Conservation (phyloP, 495 filamentous ascomycete species). For the Xylaria nigripes region DNA sequence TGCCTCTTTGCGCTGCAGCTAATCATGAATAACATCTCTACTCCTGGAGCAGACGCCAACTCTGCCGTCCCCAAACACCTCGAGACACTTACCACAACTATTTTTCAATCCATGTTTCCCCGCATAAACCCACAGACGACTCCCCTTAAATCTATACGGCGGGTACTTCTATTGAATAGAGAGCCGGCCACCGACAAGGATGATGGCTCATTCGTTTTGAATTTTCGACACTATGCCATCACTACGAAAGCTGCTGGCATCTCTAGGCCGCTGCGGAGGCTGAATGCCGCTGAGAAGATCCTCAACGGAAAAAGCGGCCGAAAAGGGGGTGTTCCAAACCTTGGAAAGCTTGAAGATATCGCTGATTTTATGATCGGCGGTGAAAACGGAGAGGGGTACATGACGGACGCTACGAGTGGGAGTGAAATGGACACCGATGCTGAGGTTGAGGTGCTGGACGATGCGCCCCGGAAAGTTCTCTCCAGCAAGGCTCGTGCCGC, state of each 20-base stretch:
- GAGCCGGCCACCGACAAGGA: slow-evolving; percentile 48
- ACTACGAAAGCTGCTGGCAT: slow-evolving; percentile 77
- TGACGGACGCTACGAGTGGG: slow-evolving; percentile 71
- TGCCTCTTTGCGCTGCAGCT: slow-evolving; percentile 41
- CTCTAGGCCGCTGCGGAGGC: slow-evolving; percentile 68
- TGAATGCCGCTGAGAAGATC: slow-evolving; percentile 80
- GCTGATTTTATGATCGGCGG: slow-evolving; percentile 92
- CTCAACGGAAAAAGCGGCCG: slow-evolving; percentile 50
- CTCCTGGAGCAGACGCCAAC: slow-evolving; percentile 55
- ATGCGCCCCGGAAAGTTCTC: slow-evolving; percentile 59
- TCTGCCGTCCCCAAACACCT: slow-evolving; percentile 69
- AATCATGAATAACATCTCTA: slow-evolving; percentile 97
- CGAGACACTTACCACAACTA: slow-evolving; percentile 83
- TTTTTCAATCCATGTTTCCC: slow-evolving; percentile 95
- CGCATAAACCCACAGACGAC: slow-evolving; percentile 89
- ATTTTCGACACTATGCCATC: slow-evolving; percentile 91
- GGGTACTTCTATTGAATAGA: slow-evolving; percentile 84
- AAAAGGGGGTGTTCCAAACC: slow-evolving; percentile 71
- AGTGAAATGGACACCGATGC: slow-evolving; percentile 91
- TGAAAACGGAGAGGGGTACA: slow-evolving; percentile 67
- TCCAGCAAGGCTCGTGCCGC: slow-evolving; percentile 49
- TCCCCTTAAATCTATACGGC: slow-evolving; percentile 77
- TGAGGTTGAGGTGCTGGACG: slow-evolving; percentile 83
- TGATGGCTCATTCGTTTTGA: slow-evolving; percentile 71
- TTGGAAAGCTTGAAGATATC: slow-evolving; percentile 85